phyloP scores from a whole-genome alignment of 2,329 filamentous ascomycete species.

The Sporothrix mexicana region DNA sequence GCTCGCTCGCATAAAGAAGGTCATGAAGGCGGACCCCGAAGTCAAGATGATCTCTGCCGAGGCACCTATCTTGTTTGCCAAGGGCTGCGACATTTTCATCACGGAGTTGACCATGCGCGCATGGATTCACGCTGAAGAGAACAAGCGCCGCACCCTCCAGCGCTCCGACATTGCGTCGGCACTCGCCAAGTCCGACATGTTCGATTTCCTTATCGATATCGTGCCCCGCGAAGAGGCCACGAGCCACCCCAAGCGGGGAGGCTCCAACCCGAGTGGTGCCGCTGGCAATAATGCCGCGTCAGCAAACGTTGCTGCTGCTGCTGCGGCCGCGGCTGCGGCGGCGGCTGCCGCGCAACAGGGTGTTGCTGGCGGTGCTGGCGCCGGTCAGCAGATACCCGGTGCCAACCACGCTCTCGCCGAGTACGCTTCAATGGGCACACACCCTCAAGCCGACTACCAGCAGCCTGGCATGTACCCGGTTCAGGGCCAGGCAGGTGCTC shows the following conservation, averaged over 20 bases:
- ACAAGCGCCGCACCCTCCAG: constrained; percentile 94
- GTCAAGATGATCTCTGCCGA: constrained; percentile 99
- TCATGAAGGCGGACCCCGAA: constrained; percentile 99
- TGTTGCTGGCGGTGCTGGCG: constrained; percentile 55
- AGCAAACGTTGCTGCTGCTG: constrained; percentile 48
- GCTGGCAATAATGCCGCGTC: constrained; percentile 56
- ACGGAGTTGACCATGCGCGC: constrained; percentile 98
- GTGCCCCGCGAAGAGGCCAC: constrained; percentile 94
- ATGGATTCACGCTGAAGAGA: constrained; percentile 99
- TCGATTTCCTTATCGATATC: constrained; percentile 98
- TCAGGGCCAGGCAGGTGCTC: constrained; percentile 75
- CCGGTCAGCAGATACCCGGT: constrained; percentile 59
- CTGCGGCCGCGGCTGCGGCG: constrained; percentile 34
- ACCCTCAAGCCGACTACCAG: constrained; percentile 77
- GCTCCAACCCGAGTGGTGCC: constrained; percentile 46
- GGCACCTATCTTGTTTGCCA: constrained; percentile 95
- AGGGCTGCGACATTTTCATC: constrained; percentile 99
- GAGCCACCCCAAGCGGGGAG: constrained; percentile 78
- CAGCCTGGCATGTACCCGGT: constrained; percentile 80
- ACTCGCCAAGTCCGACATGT: constrained; percentile 98
- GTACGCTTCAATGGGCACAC: constrained; percentile 62
- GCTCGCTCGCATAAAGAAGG: constrained; percentile 98
- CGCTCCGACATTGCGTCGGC: constrained; percentile 96
- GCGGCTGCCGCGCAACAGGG: constrained; percentile 47
- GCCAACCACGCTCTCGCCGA: constrained; percentile 64